phyloP scores from a whole-genome alignment of 2,329 filamentous ascomycete species.

The Aspergillus novoparasiticus region DNA sequence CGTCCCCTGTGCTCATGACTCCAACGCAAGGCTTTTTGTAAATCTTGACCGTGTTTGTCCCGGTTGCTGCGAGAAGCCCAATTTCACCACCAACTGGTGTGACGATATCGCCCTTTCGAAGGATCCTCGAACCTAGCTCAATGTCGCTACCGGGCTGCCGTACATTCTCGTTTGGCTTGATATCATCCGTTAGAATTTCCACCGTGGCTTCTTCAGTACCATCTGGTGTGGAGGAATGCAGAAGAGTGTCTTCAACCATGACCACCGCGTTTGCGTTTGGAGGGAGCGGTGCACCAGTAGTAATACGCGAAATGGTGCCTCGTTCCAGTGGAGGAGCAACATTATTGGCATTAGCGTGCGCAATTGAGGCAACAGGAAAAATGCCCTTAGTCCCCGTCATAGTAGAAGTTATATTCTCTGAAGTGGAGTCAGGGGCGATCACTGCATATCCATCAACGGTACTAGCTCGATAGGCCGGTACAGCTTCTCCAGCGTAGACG shows the following conservation, averaged over 20 bases:
- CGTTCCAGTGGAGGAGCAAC: slow-evolving; percentile 62
- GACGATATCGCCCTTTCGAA: slow-evolving; percentile 76
- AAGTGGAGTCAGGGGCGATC: slow-evolving; percentile 55
- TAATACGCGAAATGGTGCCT: slow-evolving; percentile 85
- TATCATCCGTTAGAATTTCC: slow-evolving; percentile 76
- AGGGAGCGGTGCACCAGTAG: slow-evolving; percentile 89
- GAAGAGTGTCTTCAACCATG: slow-evolving; percentile 91
- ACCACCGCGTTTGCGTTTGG: slow-evolving; percentile 87
- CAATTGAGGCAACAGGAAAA: slow-evolving; percentile 84
- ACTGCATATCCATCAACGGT: slow-evolving; percentile 97
- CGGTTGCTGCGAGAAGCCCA: slow-evolving; percentile 83
- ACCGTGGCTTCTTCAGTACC: slow-evolving; percentile 83
- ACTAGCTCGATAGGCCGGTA: slow-evolving; percentile 91
- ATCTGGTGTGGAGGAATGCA: slow-evolving; percentile 75
- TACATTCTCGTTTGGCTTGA: slow-evolving; percentile 81
- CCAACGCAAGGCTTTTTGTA: slow-evolving; percentile 79
- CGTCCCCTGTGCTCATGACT: slow-evolving; percentile 90
- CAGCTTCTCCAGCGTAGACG: slow-evolving; percentile 75
- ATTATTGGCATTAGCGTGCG: slow-evolving; percentile 77
- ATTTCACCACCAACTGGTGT: slow-evolving; percentile 88
- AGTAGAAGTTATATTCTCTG: slow-evolving; percentile 51
- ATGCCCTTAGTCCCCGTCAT: slow-evolving; percentile 63
- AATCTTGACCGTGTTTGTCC: slow-evolving; percentile 68
- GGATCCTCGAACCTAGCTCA: slow-evolving; percentile 66
- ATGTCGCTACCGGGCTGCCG: slow-evolving; percentile 91